Evolutionary conservation across 768 basidiomycete genomes (phyloP), one percentile per base, ranked within the genome.

Genomic region (Panaeolus papilionaceus): DNA sequence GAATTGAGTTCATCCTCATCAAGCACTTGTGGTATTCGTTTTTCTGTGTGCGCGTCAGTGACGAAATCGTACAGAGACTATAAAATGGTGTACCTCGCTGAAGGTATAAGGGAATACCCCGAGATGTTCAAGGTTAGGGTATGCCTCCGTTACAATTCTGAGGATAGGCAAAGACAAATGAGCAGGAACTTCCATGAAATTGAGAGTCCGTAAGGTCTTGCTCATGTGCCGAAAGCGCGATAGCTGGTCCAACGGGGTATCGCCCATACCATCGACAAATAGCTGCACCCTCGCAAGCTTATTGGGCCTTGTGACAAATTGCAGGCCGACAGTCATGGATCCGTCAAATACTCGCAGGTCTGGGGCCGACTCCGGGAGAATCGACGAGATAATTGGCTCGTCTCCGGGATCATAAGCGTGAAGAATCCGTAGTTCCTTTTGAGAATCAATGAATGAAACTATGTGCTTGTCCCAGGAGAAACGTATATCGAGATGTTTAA

Each of bases 391-490:
- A 62, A 70, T 68, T 18, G 66, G 51, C 18, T 75, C 76, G 9
- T 73, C 71, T 39, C 73, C 28, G 8, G 69, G 66, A 58, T 79
- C 78, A 47, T 74, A 70, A 5, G 77, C 68, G 54, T 82, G 79
- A 51, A 89, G 75, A 10, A 66, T 69, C 63, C 73, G 79, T 42
- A 90, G 77, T 38, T 80, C 76, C 12, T 72, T 74, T 72, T 89
- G 87, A 62, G 73, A 75, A 65, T 83, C 77, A 37, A 89, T 76
- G 75, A 90, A 90, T 16, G 77, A 76, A 64, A 83, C 80, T 9
- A 85, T 64, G 61, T 82, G 73, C 0, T 67, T 51, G 70, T 87
- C 85, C 86, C 88, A 89, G 6, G 76, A 69, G 62, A 88, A 79
- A 54, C 79, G 78, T n/a, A 89, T 72, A 28, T 78, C 81, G 4